Conservation (phyloP, 306 rosid species). For the Acmispon strigosus region DNA sequence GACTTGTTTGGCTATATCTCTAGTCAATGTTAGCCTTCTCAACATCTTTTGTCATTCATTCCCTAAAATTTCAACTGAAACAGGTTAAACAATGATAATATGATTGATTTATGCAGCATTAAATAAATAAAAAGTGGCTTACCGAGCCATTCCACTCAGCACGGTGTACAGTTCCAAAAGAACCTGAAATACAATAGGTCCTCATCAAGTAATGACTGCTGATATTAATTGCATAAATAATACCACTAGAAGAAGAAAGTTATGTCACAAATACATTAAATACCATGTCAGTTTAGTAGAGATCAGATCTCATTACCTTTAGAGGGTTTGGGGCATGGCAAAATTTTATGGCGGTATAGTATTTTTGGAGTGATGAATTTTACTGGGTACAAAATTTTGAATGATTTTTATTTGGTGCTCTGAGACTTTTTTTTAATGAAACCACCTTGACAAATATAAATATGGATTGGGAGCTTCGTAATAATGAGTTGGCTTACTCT, state of each 20-base stretch:
- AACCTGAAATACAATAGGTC: slow-evolving; percentile 57
- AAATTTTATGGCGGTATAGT: neutral
- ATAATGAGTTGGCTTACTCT: slow-evolving; percentile 5
- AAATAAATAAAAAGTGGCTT: slow-evolving; percentile 27
- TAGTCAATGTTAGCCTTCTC: no score
- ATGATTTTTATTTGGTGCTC: slow-evolving; percentile 10
- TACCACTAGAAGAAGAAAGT: slow-evolving; percentile 18
- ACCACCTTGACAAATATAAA: neutral
- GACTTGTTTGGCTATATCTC: no score
- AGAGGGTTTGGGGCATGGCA: slow-evolving; percentile 1
- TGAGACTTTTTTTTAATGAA: neutral
- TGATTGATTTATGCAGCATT: neutral
- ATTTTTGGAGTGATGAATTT: neutral
- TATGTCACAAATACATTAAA: slow-evolving; percentile 4
- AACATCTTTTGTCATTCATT: neutral
- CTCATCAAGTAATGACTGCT: slow-evolving; percentile 8
- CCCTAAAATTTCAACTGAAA: slow-evolving; percentile 13
- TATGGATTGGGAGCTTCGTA: slow-evolving; percentile 8
- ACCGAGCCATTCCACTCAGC: slow-evolving; percentile 99
- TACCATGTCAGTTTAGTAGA: neutral
- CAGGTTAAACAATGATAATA: slow-evolving; percentile 1
- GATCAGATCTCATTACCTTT: neutral
- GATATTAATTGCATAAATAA: slow-evolving; percentile 9
- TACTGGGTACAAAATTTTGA: neutral
- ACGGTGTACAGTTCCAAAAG: slow-evolving; percentile 97